Evolutionary conservation across 140 eudicot species (phyloP).

Genomic region (Flaveria floridana): DNA sequence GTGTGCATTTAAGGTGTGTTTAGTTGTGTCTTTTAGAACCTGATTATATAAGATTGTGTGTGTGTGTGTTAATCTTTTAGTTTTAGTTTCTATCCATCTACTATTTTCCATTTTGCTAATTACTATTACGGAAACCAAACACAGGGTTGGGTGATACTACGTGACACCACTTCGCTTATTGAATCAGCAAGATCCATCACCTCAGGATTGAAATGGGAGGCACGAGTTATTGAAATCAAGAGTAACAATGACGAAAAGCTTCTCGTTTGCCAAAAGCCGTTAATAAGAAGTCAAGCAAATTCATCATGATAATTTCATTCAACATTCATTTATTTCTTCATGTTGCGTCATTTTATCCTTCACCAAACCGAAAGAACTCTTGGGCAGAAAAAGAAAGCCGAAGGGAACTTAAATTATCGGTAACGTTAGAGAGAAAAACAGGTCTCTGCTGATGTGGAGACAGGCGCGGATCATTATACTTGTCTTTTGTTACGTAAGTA

Average conservation of each 20-base stretch:
- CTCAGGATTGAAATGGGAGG: slow-evolving; percentile 82
- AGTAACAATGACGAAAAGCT: slow-evolving; percentile 80
- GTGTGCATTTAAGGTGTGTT: neutral
- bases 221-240: slow-evolving; percentile 85
- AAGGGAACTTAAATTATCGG: slow-evolving; percentile 16
- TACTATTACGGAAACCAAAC: neutral
- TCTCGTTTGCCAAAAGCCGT: slow-evolving; percentile 90
- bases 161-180: slow-evolving; percentile 61
- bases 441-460: slow-evolving; percentile 24
- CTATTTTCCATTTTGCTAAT: slow-evolving; percentile 24
- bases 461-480: slow-evolving; percentile 43
- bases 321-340: slow-evolving; percentile 35
- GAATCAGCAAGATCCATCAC: slow-evolving; percentile 70
- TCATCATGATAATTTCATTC: slow-evolving; percentile 29
- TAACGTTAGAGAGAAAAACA: neutral
- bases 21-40: no score
- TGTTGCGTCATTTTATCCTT: slow-evolving; percentile 20
- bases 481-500: slow-evolving; percentile 40
- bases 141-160: slow-evolving; percentile 93
- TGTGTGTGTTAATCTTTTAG: neutral
- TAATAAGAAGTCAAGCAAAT: slow-evolving; percentile 60
- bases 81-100: neutral
- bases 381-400: slow-evolving; percentile 48
- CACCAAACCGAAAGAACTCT: slow-evolving; percentile 42
- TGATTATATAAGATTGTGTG: no score